phyloP scores from a whole-genome alignment of 371 early-diverging fungal species.

The Circinella minor region DNA sequence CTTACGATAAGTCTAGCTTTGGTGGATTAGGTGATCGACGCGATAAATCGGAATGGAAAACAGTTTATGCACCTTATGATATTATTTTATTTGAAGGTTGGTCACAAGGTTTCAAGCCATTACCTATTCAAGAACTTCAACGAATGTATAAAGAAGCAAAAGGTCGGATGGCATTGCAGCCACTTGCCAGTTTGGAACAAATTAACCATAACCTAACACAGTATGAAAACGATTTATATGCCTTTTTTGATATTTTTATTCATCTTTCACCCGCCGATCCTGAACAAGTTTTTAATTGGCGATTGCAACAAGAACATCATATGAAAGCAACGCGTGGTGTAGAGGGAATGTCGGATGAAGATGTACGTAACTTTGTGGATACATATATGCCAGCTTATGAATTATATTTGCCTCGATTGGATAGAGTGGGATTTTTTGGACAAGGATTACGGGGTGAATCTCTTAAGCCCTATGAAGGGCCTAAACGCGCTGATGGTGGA shows the following conservation, averaged over 20 bases:
- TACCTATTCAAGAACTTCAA: constrained; percentile 40
- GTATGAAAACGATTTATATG: constrained; percentile 64
- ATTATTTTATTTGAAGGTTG: constrained; percentile 94
- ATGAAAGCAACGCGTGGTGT: constrained; percentile 53
- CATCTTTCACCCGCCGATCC: constrained; percentile 68
- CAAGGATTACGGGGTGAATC: constrained; percentile 24
- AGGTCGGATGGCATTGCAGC: constrained; percentile 14
- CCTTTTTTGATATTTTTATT: constrained; percentile 77
- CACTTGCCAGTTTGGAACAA: constrained; percentile 45
- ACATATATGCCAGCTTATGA: constrained; percentile 92
- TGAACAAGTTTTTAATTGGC: constrained; percentile 80
- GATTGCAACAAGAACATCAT: constrained; percentile 83
- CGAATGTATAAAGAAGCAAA: constrained; percentile 25
- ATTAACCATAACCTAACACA: constrained; percentile 59
- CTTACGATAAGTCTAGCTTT: constrained; percentile 79
- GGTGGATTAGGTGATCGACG: constrained; percentile 85
- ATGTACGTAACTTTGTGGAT: constrained; percentile 83
- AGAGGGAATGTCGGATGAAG: constrained; percentile 65
- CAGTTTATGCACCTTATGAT: constrained; percentile 62
- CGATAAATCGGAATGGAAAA: constrained; percentile 60
- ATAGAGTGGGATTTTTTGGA: constrained; percentile 58
- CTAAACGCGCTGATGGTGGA: constrained; percentile 31
- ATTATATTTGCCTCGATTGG: constrained; percentile 67
- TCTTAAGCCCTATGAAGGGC: constrained; percentile 39
- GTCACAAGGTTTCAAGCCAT: constrained; percentile 85